Evolutionary conservation across 73 alveolate genomes (phyloP).

Genomic region (Tetrahymena malaccensis): DNA sequence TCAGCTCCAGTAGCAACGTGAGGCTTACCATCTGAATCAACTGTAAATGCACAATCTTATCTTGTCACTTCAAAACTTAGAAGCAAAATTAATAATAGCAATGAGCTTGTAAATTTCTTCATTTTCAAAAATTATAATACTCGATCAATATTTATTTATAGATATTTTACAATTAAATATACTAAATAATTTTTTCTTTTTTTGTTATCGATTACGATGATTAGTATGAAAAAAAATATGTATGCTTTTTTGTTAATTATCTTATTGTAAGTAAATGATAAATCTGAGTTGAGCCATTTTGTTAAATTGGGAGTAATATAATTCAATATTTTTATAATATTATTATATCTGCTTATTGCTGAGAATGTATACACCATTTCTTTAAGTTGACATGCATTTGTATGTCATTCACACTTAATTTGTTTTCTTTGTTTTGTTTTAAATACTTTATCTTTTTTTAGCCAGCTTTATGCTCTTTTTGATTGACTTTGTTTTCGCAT

Average conservation of each 20-base stretch:
- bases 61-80: not conserved
- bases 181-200: not conserved
- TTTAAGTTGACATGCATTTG: not conserved
- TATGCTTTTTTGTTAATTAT: not conserved
- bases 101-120: not conserved
- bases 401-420: not conserved
- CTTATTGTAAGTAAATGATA: not conserved
- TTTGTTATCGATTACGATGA: not conserved
- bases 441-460: not conserved
- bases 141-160: not conserved
- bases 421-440: not conserved
- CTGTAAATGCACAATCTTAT: slow-evolving; percentile 30
- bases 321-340: not conserved
- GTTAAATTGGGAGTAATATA: not conserved
- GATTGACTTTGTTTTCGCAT: not conserved
- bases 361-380: not conserved
- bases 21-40: slow-evolving; percentile 21
- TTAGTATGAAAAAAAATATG: not conserved
- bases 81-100: not conserved
- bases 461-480: not conserved
- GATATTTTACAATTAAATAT: not conserved
- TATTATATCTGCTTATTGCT: not conserved
- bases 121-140: not conserved
- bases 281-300: not conserved
- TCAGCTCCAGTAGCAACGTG: not conserved